These are phyloP conservation scores for Sphenostylis stenocarpa DNA, from an alignment of 306 rosid species.

Conservation along the genomic window DNA sequence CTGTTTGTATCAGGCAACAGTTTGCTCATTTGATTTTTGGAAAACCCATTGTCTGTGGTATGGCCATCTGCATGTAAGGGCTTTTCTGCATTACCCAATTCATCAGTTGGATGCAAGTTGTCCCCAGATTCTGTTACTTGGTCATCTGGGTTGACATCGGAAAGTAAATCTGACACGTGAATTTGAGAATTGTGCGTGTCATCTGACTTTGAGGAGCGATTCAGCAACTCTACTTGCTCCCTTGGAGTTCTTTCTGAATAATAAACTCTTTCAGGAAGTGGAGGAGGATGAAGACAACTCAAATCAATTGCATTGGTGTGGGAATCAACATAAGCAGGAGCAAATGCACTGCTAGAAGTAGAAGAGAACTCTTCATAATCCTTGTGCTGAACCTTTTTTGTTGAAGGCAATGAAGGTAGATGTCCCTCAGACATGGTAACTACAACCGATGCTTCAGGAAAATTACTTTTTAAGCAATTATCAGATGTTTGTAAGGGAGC, in stretches of 20 bases:
- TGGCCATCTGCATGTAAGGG: conserved; percentile 38
- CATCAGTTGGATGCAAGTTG: conserved; percentile 40
- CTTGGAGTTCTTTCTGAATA: conserved; percentile 79
- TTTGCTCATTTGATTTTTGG: conserved; percentile 50
- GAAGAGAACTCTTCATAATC: conserved; percentile 51
- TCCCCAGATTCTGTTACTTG: conserved; percentile 43
- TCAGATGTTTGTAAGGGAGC: conserved; percentile 41
- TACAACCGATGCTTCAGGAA: conserved; percentile 41
- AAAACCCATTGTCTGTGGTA: conserved; percentile 51
- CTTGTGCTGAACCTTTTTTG: conserved; percentile 49
- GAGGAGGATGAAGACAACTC: conserved; percentile 61
- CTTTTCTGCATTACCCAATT: conserved; percentile 22
- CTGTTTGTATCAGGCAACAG: conserved; percentile 50
- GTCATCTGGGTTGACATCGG: conserved; percentile 44
- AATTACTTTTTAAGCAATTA: conserved; percentile 23
- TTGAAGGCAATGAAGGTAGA: conserved; percentile 31
- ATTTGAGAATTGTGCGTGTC: conserved; percentile 55
- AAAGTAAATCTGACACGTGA: conserved; percentile 51
- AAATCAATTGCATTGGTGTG: conserved; percentile 59
- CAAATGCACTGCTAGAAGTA: conserved; percentile 44
- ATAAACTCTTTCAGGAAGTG: conserved; percentile 64
- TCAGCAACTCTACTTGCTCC: conserved; percentile 74
- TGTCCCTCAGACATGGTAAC: conserved; percentile 43
- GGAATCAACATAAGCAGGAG: conserved; percentile 48
- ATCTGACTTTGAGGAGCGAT: conserved; percentile 77